Percentiles rank a stretch among this genome's conserved stretches.
These are phyloP conservation scores for Phytophthora pinifolia DNA, from an alignment of 352 stramenopile genomes.

Conservation along the genomic window DNA sequence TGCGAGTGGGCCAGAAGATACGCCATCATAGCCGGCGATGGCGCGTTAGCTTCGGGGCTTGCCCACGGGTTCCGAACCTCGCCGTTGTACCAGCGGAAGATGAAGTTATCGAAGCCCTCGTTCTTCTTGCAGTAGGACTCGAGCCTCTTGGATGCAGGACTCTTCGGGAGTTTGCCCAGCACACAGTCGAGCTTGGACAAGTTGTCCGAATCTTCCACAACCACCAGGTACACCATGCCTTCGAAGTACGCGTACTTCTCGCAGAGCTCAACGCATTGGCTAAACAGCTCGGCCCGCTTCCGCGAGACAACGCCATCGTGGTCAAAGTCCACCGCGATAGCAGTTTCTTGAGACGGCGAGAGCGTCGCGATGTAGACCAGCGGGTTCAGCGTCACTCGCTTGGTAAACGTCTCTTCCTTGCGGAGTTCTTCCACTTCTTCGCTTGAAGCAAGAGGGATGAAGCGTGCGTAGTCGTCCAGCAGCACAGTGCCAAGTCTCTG, in stretches of 20 bases:
- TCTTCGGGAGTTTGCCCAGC: conserved; percentile 58
- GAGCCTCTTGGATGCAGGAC: conserved; percentile 51
- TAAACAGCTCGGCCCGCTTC: conserved; percentile 59
- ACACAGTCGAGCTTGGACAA: conserved; percentile 70
- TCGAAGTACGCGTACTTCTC: conserved; percentile 84
- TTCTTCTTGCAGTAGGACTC: conserved; percentile 64
- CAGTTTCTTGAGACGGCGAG: conserved; percentile 21
- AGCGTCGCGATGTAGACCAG: conserved; percentile 72
- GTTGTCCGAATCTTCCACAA: conserved; percentile 60
- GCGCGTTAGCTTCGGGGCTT: conserved; percentile 11
- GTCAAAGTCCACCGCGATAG: conserved; percentile 32
- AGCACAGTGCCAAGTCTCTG: conserved; percentile 50
- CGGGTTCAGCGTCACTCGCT: conserved; percentile 62
- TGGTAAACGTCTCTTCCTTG: conserved; percentile 62
- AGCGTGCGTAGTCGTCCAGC: conserved; percentile 56
- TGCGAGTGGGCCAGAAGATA: conserved; percentile 68
- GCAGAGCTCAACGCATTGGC: conserved; percentile 52
- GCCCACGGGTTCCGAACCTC: conserved; percentile 73
- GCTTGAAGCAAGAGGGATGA: conserved; percentile 36
- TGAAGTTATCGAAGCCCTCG: conserved; percentile 59
- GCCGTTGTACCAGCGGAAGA: conserved; percentile 79
- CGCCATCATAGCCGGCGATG: conserved; percentile 42
- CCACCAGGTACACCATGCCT: conserved; percentile 77
- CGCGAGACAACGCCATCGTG: conserved; percentile 28
- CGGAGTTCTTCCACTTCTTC: conserved; percentile 59